Base-by-base conservation (phyloP, 2,329 filamentous ascomycete species). In the Coniochaeta pulveracea region DNA sequence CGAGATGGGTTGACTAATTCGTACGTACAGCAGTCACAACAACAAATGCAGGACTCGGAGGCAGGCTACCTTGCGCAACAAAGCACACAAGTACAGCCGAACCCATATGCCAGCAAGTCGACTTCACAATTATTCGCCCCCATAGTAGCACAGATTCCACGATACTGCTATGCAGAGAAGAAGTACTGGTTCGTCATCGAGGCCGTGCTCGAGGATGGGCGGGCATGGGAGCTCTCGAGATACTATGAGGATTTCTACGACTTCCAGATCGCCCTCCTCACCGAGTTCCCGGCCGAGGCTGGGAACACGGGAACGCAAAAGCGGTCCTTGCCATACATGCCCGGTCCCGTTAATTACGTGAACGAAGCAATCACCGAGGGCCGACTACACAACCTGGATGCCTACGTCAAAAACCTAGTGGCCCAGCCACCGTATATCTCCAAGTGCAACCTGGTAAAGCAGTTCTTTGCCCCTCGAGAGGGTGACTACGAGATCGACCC, bases 111-210 rank as follows among this genome's bases (percentile, higher is more conserved):
- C 29, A 30, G 48, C 27, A 63, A 62, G 48, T 57, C 66, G 6
- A 52, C 52, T 9, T 64, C 69, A 4, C 66, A 76, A 38, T 60
- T 85, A 6, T 75, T 78, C 43, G 81, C 86, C 3, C 89, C 91
- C 0, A 63, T 93, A 31, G 75, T 76, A 36, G 91, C 89, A 10
- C 80, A 76, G 34, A 93, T 96, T 46, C 88, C 89, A 11, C 73
- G 85, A 40, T 96, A 94, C 60, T 93, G 85, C 55, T 96, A 93
- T 50, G 85, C 86, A 38, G 89, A 96, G 51, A 88, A 95, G 46
- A 95, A 95, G 55, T 96, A 96, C 58, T 96, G 91, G 85, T 98
- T 96, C 50, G 84, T 95, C 35, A 89, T 98, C 38, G 88, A 95
- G 55, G 85, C 84, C 16, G 72, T 80, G 47, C 74, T 96, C 56